Conservation (phyloP, 108 stramenopile genomes). For the Nannochloropsis gaditana region DNA sequence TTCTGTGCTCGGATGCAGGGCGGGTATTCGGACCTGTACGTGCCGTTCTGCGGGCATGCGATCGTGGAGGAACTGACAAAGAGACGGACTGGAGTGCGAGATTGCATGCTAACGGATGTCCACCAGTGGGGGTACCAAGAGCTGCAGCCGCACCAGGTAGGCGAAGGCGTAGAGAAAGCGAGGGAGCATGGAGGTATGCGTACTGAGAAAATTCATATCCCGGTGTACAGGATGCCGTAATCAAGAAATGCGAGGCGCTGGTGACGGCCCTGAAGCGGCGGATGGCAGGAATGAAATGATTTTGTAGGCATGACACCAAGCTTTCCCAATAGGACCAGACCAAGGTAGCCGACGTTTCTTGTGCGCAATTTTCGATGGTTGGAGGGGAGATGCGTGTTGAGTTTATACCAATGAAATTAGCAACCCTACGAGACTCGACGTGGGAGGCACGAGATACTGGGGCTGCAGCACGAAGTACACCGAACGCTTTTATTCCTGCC, state of each 20-base stretch:
- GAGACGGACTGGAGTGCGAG: background rate
- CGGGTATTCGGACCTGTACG: constrained; percentile 46
- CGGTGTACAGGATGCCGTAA: background rate
- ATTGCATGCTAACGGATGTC: constrained; percentile 21
- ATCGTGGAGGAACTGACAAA: constrained; percentile 50
- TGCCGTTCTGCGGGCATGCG: constrained; percentile 53
- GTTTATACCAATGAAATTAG: no score
- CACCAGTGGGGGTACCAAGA: constrained; percentile 29
- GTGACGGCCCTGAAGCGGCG: background rate
- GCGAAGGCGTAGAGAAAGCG: background rate
- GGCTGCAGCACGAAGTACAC: no score
- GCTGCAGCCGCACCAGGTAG: constrained; percentile 29
- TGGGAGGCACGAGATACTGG: no score
- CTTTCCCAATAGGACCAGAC: no score
- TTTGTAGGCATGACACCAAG: background rate
- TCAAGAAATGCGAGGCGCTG: constrained; percentile 4
- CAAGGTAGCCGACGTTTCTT: no score
- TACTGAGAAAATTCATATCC: background rate
- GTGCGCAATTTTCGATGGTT: no score
- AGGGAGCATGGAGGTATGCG: background rate
- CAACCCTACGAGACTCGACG: no score
- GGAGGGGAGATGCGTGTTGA: no score
- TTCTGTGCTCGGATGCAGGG: background rate
- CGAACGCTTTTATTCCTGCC: no score
- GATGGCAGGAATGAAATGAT: background rate